Evolutionary conservation across 768 basidiomycete species (phyloP).

Genomic region (Collybia mongolica): DNA sequence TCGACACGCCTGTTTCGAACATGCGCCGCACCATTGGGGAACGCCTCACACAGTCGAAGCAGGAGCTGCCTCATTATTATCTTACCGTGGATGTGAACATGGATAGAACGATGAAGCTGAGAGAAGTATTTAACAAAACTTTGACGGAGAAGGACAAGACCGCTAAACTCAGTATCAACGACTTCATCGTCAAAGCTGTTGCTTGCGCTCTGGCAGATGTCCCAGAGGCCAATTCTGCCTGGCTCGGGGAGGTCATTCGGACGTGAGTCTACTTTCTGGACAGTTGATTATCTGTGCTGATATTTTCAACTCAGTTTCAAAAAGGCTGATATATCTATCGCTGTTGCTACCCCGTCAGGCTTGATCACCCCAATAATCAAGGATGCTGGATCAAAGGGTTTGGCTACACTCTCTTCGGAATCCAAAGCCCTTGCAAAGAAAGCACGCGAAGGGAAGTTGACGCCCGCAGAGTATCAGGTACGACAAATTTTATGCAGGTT

Average conservation of each 20-base stretch:
- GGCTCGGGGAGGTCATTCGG: constrained; percentile 94
- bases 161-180: constrained; percentile 95
- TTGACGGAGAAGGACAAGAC: constrained; percentile 84
- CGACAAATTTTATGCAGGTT: not conserved
- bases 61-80: constrained; percentile 96
- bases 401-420: constrained; percentile 90
- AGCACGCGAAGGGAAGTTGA: constrained; percentile 94
- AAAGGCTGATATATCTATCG: constrained; percentile 95
- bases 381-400: constrained; percentile 89
- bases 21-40: constrained; percentile 94
- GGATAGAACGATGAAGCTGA: constrained; percentile 92
- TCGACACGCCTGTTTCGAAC: constrained; percentile 86
- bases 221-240: constrained; percentile 97
- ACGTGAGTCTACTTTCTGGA: constrained; percentile 56
- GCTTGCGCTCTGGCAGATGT: constrained; percentile 91
- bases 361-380: constrained; percentile 97
- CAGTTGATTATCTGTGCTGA: not conserved
- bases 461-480: constrained; percentile 95
- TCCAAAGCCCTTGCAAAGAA: constrained; percentile 92
- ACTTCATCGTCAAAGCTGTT: constrained; percentile 96
- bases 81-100: constrained; percentile 93
- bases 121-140: constrained; percentile 94
- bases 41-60: constrained; percentile 90
- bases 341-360: constrained; percentile 93
- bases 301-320: constrained; percentile 62